Evolutionary conservation across 1,284 basidiomycete genomes (phyloP).

Genomic region (Sporisorium reilianum): DNA sequence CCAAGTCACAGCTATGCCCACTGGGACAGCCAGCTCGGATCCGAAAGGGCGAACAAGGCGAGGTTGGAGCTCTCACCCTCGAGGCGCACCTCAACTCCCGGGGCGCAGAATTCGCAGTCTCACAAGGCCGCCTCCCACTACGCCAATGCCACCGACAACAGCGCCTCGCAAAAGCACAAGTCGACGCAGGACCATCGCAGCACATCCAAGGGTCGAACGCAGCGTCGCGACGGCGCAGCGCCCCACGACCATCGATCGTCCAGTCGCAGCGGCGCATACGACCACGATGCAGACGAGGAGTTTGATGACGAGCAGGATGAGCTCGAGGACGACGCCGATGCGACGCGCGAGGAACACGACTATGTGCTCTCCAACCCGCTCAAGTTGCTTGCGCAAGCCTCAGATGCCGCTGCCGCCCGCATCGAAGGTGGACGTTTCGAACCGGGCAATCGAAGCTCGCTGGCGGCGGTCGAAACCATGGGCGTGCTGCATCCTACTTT

Average conservation of each 20-base stretch:
- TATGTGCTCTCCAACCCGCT: constrained; percentile 62
- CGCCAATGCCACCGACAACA: constrained; percentile 13
- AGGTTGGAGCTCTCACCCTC: constrained; percentile 41
- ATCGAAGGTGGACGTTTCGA: constrained; percentile 47
- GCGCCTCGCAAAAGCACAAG: constrained; percentile 14
- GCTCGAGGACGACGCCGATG: constrained; percentile 52
- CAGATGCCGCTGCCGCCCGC: constrained; percentile 52
- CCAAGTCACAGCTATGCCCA: constrained; percentile 47
- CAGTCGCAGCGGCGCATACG: constrained; percentile 23
- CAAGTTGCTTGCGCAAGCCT: constrained; percentile 58
- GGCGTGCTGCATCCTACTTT: constrained; percentile 45
- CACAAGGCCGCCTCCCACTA: constrained; percentile 16
- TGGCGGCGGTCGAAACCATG: constrained; percentile 56
- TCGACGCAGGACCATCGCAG: constrained; percentile 22
- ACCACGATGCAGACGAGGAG: constrained; percentile 53
- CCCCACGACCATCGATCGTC: constrained; percentile 36
- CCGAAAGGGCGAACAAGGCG: constrained; percentile 28
- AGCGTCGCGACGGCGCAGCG: constrained; percentile 18
- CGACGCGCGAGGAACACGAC: constrained; percentile 48
- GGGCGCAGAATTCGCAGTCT: constrained; percentile 5
- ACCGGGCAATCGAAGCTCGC: constrained; percentile 32
- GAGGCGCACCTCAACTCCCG: constrained; percentile 13
- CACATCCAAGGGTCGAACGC: constrained; percentile 29
- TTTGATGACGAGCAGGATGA: constrained; percentile 58
- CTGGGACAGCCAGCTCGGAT: constrained; percentile 47